Conservation (phyloP, 108 stramenopile species). For the Pseudonitzschia multiseries region DNA sequence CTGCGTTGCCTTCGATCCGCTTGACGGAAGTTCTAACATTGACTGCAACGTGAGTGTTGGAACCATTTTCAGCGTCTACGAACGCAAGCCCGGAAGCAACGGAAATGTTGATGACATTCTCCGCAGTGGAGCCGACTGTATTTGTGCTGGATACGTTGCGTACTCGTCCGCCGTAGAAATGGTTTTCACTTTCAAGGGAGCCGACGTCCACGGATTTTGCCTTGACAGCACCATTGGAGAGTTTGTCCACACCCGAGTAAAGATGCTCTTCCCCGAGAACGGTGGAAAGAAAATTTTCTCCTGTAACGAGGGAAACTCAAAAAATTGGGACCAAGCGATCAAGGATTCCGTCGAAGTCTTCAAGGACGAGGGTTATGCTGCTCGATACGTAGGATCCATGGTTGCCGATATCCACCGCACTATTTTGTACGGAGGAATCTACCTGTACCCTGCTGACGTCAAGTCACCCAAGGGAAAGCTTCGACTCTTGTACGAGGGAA, state of each 20-base stretch:
- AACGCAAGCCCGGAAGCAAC: slow-evolving; percentile 68
- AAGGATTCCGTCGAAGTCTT: slow-evolving; percentile 86
- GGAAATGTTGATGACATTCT: slow-evolving; percentile 91
- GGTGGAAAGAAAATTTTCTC: slow-evolving; percentile 96
- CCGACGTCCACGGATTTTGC: slow-evolving; percentile 94
- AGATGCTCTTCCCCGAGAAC: slow-evolving; percentile 89
- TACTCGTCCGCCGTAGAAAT: slow-evolving; percentile 89
- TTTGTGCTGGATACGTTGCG: slow-evolving; percentile 94
- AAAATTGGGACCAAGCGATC: slow-evolving; percentile 93
- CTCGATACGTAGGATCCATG: slow-evolving; percentile 99
- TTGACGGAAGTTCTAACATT: slow-evolving; percentile 98
- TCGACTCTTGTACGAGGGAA: slow-evolving; percentile 98
- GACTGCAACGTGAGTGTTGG: slow-evolving; percentile 99
- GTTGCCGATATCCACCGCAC: slow-evolving; percentile 99
- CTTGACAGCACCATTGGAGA: slow-evolving; percentile 98
- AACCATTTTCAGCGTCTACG: slow-evolving; percentile 97
- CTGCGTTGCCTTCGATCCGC: slow-evolving; percentile 98
- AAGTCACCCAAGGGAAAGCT: slow-evolving; percentile 94
- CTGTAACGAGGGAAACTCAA: slow-evolving; percentile 96
- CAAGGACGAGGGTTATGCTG: slow-evolving; percentile 83
- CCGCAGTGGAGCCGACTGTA: slow-evolving; percentile 89
- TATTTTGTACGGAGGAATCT: slow-evolving; percentile 98
- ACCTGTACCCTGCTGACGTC: slow-evolving; percentile 96
- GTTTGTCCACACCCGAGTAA: slow-evolving; percentile 92
- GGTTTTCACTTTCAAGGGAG: slow-evolving; percentile 91